Conservation (phyloP, 1,139 yeast species). For the Pichia sp. region DNA sequence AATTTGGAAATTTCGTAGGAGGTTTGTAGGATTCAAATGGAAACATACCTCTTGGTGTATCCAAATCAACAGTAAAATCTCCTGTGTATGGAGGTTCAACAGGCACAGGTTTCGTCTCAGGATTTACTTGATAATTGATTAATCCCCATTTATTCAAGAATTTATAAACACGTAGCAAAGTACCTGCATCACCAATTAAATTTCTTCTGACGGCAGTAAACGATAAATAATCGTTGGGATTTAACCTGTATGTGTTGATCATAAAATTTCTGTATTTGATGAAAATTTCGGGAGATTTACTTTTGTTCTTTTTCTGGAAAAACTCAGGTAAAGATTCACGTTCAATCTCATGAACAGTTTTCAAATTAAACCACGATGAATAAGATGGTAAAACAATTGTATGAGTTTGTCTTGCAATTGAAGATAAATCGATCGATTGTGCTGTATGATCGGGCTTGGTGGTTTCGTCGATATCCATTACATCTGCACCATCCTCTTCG, state of each 20-base stretch:
- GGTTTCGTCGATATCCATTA: neutral
- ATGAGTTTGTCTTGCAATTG: slow-evolving; percentile 54
- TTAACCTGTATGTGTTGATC: slow-evolving; percentile 85
- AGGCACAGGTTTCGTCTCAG: slow-evolving; percentile 57
- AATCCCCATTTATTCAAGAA: slow-evolving; percentile 95
- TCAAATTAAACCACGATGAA: slow-evolving; percentile 82
- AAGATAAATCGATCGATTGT: no score
- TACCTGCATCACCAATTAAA: slow-evolving; percentile 92
- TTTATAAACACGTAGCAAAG: slow-evolving; percentile 82
- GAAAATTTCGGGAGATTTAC: slow-evolving; percentile 86
- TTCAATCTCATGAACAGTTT: slow-evolving; percentile 55
- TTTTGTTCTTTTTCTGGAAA: slow-evolving; percentile 53
- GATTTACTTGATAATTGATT: slow-evolving; percentile 84
- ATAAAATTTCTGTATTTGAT: slow-evolving; percentile 86
- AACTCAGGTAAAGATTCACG: slow-evolving; percentile 84
- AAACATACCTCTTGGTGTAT: slow-evolving; percentile 90
- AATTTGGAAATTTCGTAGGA: slow-evolving; percentile 46
- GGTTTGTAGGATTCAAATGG: slow-evolving; percentile 80
- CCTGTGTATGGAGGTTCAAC: slow-evolving; percentile 69
- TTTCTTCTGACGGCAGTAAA: slow-evolving; percentile 93
- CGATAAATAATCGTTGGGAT: slow-evolving; percentile 88
- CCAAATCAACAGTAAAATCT: slow-evolving; percentile 61
- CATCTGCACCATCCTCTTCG: neutral
- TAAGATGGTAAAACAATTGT: slow-evolving; percentile 90
- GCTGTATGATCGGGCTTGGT: no score